phyloP scores from a whole-genome alignment of 75 land plant species.

The Ceratopteris richardii region DNA sequence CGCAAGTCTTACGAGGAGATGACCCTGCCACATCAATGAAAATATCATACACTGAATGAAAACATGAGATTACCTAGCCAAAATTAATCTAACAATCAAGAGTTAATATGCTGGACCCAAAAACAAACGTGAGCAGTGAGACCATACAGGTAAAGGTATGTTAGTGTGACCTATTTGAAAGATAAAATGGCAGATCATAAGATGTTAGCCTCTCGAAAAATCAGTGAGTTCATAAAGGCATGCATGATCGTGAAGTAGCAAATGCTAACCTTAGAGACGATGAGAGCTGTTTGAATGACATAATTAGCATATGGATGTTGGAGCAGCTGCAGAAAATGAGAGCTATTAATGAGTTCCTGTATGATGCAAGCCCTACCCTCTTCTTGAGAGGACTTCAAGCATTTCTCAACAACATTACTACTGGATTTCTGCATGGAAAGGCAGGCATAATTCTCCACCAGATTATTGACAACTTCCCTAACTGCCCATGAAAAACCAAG shows the following conservation, averaged over 20 bases:
- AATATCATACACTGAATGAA: too few relatives aligned
- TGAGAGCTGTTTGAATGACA: slow-evolving; percentile 73
- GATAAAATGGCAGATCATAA: background rate
- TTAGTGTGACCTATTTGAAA: too few relatives aligned
- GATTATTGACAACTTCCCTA: slow-evolving; percentile 33
- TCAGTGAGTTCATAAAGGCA: background rate
- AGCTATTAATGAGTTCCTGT: slow-evolving; percentile 41
- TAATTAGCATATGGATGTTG: slow-evolving; percentile 78
- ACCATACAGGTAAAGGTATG: too few relatives aligned
- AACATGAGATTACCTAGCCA: too few relatives aligned
- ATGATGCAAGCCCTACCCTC: slow-evolving; percentile 38
- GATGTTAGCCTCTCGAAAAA: background rate
- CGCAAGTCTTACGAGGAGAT: slow-evolving; percentile 42
- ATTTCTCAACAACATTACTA: slow-evolving; percentile 87
- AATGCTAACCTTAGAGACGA: slow-evolving; percentile 44
- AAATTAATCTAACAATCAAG: too few relatives aligned
- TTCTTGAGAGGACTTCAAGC: slow-evolving; percentile 43
- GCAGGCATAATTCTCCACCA: slow-evolving; percentile 45
- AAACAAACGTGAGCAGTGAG: too few relatives aligned
- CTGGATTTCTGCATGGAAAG: slow-evolving; percentile 70
- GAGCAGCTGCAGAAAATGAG: slow-evolving; percentile 47
- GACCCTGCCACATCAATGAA: too few relatives aligned
- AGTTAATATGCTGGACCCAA: too few relatives aligned
- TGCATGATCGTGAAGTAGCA: background rate
- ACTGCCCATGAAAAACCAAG: slow-evolving; percentile 40